Percentiles rank a stretch among this genome's conserved stretches.
Evolutionary conservation across 2,329 filamentous ascomycete species (phyloP).

Genomic region (Paracorniculantispora psalliotae): DNA sequence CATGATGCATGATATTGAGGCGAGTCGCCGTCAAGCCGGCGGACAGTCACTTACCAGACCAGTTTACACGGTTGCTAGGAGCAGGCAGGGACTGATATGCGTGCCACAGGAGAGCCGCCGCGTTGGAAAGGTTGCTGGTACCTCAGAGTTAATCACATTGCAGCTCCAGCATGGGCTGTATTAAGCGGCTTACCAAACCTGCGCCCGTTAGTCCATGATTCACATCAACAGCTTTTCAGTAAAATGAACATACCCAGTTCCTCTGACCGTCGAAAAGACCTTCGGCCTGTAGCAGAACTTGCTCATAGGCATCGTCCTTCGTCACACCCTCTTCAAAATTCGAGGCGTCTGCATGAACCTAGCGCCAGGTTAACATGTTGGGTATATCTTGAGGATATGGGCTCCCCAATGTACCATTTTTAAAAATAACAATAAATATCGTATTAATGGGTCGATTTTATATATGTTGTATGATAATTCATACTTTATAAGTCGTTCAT

Average conservation of each 20-base stretch:
- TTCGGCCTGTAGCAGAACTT: slow-evolving; percentile 65
- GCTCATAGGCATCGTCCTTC: slow-evolving; percentile 69
- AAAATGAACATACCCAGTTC: slow-evolving; percentile 62
- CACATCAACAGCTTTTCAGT: not conserved
- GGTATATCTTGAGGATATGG: slow-evolving; percentile 7
- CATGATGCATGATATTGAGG: not conserved
- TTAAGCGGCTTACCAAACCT: slow-evolving; percentile 21
- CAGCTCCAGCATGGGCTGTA: not conserved
- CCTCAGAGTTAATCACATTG: not conserved
- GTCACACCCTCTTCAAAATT: slow-evolving; percentile 62
- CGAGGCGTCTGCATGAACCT: slow-evolving; percentile 76
- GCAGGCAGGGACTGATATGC: slow-evolving; percentile 66
- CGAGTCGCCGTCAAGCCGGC: not conserved
- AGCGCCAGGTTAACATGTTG: slow-evolving; percentile 3
- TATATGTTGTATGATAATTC: too few species aligned
- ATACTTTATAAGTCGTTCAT: too few species aligned
- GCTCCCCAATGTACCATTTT: too few species aligned
- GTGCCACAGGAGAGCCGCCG: slow-evolving; percentile 73
- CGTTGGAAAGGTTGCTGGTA: slow-evolving; percentile 68
- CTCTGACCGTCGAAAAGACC: slow-evolving; percentile 67
- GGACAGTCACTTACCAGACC: slow-evolving; percentile 62
- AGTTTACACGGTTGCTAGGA: slow-evolving; percentile 67
- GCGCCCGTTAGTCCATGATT: not conserved
- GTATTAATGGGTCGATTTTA: too few species aligned
- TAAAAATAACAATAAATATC: too few species aligned